Evolutionary conservation across 768 basidiomycete species (phyloP).

Genomic region (Steccherinum ochraceum): DNA sequence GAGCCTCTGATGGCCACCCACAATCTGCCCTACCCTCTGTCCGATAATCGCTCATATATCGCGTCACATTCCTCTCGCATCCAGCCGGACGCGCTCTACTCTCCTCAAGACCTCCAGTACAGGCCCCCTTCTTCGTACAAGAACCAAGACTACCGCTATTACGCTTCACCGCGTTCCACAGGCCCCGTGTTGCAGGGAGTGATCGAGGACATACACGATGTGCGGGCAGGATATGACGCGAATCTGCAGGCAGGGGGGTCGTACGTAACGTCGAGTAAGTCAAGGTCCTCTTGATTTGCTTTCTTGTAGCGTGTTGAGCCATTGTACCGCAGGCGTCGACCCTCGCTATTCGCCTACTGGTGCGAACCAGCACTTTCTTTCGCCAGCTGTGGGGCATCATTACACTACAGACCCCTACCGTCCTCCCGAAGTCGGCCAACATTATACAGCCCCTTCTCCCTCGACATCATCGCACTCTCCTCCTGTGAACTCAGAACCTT

Average conservation of each 20-base stretch:
- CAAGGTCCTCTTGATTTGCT: too few relatives aligned
- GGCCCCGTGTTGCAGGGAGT: too few relatives aligned
- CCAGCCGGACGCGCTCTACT: not conserved
- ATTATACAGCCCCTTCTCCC: slow-evolving; percentile 5
- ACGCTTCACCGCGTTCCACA: too few relatives aligned
- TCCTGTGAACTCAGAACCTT: not conserved
- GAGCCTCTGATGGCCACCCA: slow-evolving; percentile 7
- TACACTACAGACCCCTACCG: too few relatives aligned
- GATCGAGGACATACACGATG: too few relatives aligned
- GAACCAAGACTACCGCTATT: not conserved
- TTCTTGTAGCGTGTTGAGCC: not conserved
- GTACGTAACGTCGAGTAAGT: not conserved
- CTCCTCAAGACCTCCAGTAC: slow-evolving; percentile 1
- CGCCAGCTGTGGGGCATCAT: slow-evolving; percentile 1
- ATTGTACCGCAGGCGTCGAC: not conserved
- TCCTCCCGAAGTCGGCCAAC: too few relatives aligned
- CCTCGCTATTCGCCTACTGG: not conserved
- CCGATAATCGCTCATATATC: slow-evolving; percentile 13
- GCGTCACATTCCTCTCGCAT: not conserved
- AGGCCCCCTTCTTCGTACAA: not conserved
- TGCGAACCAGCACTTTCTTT: not conserved
- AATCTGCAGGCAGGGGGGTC: not conserved
- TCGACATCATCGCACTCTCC: slow-evolving; percentile 8
- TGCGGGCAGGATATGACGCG: too few relatives aligned
- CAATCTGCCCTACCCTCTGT: slow-evolving; percentile 11